Base-by-base conservation (phyloP, 2,329 filamentous ascomycete genomes). In the Xylariaceae sp. region DNA sequence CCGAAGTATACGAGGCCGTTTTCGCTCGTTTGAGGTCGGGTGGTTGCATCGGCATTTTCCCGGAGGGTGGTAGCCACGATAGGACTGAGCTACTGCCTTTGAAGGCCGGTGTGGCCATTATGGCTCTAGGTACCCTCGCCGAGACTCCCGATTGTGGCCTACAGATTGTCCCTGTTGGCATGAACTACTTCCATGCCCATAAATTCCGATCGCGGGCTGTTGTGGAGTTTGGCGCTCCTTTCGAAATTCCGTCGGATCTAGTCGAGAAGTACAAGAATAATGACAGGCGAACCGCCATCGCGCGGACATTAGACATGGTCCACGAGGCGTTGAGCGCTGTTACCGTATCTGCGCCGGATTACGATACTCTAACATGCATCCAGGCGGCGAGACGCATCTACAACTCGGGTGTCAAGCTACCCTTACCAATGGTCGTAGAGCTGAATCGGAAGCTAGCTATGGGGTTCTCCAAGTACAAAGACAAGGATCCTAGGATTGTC, bases 161-260 rank as follows among this genome's bases (percentile, higher is more conserved):
- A 57, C 95, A 92, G 72, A 96, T 99, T 64, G 89, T 99, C 21
- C 94, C 94, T 3, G 92, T 94, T 48, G 92, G 92, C 64, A 96
- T 99, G 92, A 99, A 99, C 72, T 99, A 99, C 73, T 99, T 99
- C 74, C 92, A 97, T 72, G 89, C 92, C 0, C 92, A 99, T 79
- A 99, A 97, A 71, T 99, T 99, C 73, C 87, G 92, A 43, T 97
- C 92, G 59, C 84, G 94, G 68, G 94, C 92, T 34, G 92, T 99
- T 4, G 86, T 97, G 56, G 94, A 99, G 68, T 99, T 97, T 65
- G 94, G 94, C 8, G 86, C 84, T 22, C 91, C 94, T 0, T 86
- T 97, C 58, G 88, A 95, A 61, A 85, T 97, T 9, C 87, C 91
- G 0, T 76, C 77, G 18, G 88, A 95, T 65, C 75, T 96, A 32